phyloP scores from a whole-genome alignment of 2,329 filamentous ascomycete genomes.

The Botryosphaeria dothidea region DNA sequence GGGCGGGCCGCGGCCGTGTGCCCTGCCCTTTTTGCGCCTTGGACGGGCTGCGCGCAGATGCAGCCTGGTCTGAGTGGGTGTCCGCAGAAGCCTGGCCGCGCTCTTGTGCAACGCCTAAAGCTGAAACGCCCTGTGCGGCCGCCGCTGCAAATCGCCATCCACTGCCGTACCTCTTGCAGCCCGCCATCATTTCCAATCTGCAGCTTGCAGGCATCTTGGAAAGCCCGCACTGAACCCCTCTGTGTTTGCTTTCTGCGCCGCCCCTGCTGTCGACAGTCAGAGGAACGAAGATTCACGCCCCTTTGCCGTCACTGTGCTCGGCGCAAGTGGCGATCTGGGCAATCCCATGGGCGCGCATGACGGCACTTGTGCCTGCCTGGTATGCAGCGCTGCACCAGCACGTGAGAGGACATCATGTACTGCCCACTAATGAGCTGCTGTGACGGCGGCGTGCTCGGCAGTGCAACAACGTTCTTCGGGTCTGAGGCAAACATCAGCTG shows the following conservation, averaged over 20 bases:
- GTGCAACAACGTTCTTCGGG: neutral
- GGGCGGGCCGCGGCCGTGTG: constrained; percentile 2
- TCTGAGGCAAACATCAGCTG: neutral
- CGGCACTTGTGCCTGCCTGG: neutral
- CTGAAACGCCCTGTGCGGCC: constrained; percentile 14
- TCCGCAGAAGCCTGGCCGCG: constrained; percentile 1
- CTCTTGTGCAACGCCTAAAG: constrained; percentile 7
- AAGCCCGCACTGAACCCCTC: neutral
- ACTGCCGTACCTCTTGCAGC: neutral
- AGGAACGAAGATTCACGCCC: neutral
- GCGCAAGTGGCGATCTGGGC: neutral
- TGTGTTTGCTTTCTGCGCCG: neutral
- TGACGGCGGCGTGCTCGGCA: neutral
- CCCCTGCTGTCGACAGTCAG: neutral
- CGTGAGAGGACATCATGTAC: too few relatives aligned
- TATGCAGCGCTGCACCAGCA: neutral
- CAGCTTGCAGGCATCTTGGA: constrained; percentile 3
- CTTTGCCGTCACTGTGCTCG: neutral
- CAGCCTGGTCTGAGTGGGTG: neutral
- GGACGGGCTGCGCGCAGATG: neutral
- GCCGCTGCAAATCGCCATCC: neutral
- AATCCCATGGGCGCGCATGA: neutral
- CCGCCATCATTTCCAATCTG: constrained; percentile 10
- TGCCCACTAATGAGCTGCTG: neutral
- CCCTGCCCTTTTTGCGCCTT: neutral